Conservation (phyloP, 495 filamentous ascomycete genomes). For the Ascobolus immersus region DNA sequence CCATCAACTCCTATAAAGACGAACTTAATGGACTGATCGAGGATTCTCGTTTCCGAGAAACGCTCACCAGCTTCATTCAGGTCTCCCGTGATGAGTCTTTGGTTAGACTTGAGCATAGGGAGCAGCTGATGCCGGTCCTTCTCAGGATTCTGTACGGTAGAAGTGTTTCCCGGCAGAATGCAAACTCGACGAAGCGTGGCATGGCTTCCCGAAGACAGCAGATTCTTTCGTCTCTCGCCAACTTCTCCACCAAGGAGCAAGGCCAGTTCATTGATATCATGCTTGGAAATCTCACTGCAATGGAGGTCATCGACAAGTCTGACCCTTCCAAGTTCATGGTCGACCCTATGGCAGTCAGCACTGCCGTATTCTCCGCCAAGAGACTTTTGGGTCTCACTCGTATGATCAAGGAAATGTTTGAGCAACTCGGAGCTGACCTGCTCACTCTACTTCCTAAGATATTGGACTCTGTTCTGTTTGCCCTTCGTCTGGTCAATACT, state of each 20-base stretch:
- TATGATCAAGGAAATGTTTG: constrained; percentile 72
- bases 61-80: constrained; percentile 64
- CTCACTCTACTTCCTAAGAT: constrained; percentile 33
- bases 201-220: constrained; percentile 42
- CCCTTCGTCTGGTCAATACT: constrained; percentile 27
- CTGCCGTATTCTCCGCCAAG: constrained; percentile 20
- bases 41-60: constrained; percentile 73
- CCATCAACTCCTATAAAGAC: constrained; percentile 56
- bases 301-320: constrained; percentile 29
- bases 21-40: constrained; percentile 73
- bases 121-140: constrained; percentile 54
- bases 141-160: constrained; percentile 74
- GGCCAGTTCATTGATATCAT: constrained; percentile 59
- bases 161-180: constrained; percentile 57
- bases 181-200: constrained; percentile 30
- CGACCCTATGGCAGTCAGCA: constrained; percentile 27
- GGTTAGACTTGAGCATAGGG: constrained; percentile 46
- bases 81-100: constrained; percentile 39
- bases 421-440: constrained; percentile 48
- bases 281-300: constrained; percentile 37
- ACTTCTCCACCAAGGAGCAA: constrained; percentile 38
- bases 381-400: constrained; percentile 73
- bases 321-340: constrained; percentile 26
- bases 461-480: constrained; percentile 52
- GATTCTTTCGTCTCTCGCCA: constrained; percentile 33